Evolutionary conservation across 495 filamentous ascomycete species (phyloP), one percentile per base, ranked within the genome.

Genomic region (Rostrohypoxylon terebratum): DNA sequence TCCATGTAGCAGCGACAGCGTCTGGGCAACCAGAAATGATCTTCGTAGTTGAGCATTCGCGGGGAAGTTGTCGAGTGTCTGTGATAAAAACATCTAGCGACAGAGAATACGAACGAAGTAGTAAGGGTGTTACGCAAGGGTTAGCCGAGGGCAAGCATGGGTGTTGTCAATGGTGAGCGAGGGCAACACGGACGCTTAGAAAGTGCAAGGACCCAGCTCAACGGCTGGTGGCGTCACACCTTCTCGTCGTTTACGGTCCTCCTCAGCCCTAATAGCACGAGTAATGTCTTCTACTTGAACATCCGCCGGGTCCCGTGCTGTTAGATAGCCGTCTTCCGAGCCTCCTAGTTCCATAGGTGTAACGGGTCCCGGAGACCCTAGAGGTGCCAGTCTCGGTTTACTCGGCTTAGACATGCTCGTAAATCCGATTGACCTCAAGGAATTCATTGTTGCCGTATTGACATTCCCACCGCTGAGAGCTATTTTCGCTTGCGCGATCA

Each of bases 281-380:
- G 65, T 28, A 7, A 74, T 63, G 63, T 76, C 74, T 44, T 71
- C 71, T 10, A 71, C 36, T 18, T 74, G 68, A 11, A 42, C 51
- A 40, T 67, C 57, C 4, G 48, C 18, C 21, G 62, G 33, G 1
- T 63, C 69, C 11, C 68, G 71, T 11, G 68, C 74, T 11, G 48
- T 72, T 9, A 78, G 34, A 58, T 78, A 78, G 20, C 76, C 72
- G 2, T 69, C 66, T 36, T 68, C 68, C 6, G 69, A 60, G 23
- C 68, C 85, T 71, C 93, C 91, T 31, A 96, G 78, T 2, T 87
- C 87, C 77, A 96, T 84, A 0, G 93, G 92, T 1, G 93, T 94
- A 42, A 94, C 91, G 0, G 91, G 91, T 0, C 92, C 92, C 0
- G 92, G 91, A 48, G 90, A 93, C n/a, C 87, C 87, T 3, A 92